These are phyloP conservation scores for Ilyonectria mors-panacis DNA, from an alignment of 2,329 filamentous ascomycete genomes.

Conservation along the genomic window DNA sequence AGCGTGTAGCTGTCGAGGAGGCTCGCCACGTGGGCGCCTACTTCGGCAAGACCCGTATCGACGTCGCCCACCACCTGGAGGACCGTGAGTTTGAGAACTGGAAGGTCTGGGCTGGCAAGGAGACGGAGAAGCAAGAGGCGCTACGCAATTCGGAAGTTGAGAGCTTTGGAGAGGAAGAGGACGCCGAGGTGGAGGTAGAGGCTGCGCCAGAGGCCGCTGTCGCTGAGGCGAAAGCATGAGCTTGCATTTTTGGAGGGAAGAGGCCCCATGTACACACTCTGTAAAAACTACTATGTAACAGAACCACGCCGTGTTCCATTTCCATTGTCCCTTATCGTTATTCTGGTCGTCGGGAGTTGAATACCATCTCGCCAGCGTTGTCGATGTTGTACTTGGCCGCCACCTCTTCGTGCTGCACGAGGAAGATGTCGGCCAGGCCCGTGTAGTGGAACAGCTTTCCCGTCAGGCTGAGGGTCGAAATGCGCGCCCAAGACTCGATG, in stretches of 20 bases:
- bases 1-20: constrained; percentile 88
- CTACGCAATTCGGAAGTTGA: constrained; percentile 60
- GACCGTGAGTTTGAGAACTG: constrained; percentile 85
- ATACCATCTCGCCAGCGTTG: constrained; percentile 58
- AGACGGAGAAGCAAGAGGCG: constrained; percentile 60
- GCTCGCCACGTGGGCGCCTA: constrained; percentile 87
- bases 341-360: constrained; percentile 52
- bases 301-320: constrained; percentile 17
- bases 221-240: constrained; percentile 33
- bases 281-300: constrained; percentile 42
- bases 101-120: constrained; percentile 81
- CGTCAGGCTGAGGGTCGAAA: constrained; percentile 85
- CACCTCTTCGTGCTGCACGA: constrained; percentile 85
- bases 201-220: constrained; percentile 30
- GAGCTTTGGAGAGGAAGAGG: constrained; percentile 57
- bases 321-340: neutral
- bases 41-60: constrained; percentile 83
- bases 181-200: constrained; percentile 45
- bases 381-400: constrained; percentile 61
- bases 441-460: constrained; percentile 79
- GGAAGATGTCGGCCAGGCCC: constrained; percentile 79
- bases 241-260: constrained; percentile 10
- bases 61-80: constrained; percentile 87
- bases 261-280: constrained; percentile 38
- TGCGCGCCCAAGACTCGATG: constrained; percentile 93